phyloP scores from a whole-genome alignment of 495 filamentous ascomycete genomes.

The Stereocaulon alpinum region DNA sequence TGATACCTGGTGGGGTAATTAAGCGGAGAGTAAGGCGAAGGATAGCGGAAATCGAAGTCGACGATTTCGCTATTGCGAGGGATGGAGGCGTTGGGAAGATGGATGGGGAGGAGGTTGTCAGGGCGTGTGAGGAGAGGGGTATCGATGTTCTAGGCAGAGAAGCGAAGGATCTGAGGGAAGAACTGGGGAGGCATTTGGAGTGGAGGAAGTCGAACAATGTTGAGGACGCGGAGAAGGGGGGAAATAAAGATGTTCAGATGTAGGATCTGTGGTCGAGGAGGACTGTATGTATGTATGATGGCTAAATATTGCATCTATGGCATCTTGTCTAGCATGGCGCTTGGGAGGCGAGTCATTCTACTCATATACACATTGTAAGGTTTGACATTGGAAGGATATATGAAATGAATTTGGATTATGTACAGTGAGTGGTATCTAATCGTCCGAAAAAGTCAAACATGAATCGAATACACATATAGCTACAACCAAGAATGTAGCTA shows the following conservation, averaged over 20 bases:
- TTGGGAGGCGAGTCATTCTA: neutral
- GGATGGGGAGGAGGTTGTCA: slow-evolving; percentile 39
- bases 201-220: neutral
- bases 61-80: slow-evolving; percentile 47
- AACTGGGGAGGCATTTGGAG: neutral
- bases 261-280: neutral
- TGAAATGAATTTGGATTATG: neutral
- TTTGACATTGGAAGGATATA: neutral
- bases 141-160: slow-evolving; percentile 18
- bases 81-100: slow-evolving; percentile 43
- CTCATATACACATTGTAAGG: neutral
- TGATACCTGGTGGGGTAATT: slow-evolving; percentile 27
- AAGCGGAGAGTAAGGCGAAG: slow-evolving; percentile 33
- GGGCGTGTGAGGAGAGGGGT: slow-evolving; percentile 20
- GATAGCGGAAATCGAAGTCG: slow-evolving; percentile 43
- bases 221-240: neutral
- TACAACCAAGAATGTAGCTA: neutral
- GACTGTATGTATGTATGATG: neutral
- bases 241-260: neutral
- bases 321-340: neutral
- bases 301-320: neutral
- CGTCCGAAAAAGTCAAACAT: neutral
- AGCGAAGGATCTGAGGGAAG: slow-evolving; percentile 7
- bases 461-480: neutral
- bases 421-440: slow-evolving; percentile 1